A percentile compares a stretch with the other conserved stretches of the same genome.
phyloP scores from a whole-genome alignment of 139 green algal species.

The Asterochloris sp. region DNA sequence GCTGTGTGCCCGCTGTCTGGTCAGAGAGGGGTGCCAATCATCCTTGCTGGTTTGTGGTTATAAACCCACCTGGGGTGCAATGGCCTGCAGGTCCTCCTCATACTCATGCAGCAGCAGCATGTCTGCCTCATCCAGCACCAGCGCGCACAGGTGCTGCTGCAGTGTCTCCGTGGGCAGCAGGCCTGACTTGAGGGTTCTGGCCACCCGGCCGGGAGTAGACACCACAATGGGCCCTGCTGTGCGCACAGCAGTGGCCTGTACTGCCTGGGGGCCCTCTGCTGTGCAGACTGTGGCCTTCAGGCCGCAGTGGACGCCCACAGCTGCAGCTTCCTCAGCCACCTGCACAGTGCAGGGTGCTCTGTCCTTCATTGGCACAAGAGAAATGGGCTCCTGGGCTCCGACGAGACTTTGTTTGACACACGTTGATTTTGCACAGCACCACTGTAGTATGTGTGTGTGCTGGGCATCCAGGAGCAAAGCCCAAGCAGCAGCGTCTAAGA shows the following conservation, averaged over 20 bases:
- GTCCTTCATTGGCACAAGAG: not conserved
- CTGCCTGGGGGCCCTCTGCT: constrained; percentile 21
- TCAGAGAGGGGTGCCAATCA: not conserved
- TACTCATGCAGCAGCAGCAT: constrained; percentile 93
- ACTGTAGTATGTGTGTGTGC: no score
- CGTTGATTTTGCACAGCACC: no score
- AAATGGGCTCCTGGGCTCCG: no score
- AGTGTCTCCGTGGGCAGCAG: constrained; percentile 32
- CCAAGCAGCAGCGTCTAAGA: no score
- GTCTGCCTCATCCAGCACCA: constrained; percentile 96
- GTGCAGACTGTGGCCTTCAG: constrained; percentile 38
- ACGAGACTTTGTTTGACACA: no score
- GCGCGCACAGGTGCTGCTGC: constrained; percentile 37
- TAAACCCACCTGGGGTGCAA: constrained; percentile 49
- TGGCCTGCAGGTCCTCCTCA: constrained; percentile 73
- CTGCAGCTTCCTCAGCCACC: constrained; percentile 43
- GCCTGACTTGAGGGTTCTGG: constrained; percentile 38
- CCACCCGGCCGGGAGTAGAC: constrained; percentile 70
- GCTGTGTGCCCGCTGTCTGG: not conserved
- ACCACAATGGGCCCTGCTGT: constrained; percentile 74
- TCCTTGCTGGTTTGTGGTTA: not conserved
- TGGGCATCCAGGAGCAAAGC: no score
- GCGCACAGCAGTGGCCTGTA: constrained; percentile 40
- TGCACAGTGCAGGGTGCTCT: not conserved
- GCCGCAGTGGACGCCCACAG: constrained; percentile 30